These are phyloP conservation scores for Cucurbita argyrosperma DNA, from an alignment of 306 rosid genomes.

Conservation along the genomic window DNA sequence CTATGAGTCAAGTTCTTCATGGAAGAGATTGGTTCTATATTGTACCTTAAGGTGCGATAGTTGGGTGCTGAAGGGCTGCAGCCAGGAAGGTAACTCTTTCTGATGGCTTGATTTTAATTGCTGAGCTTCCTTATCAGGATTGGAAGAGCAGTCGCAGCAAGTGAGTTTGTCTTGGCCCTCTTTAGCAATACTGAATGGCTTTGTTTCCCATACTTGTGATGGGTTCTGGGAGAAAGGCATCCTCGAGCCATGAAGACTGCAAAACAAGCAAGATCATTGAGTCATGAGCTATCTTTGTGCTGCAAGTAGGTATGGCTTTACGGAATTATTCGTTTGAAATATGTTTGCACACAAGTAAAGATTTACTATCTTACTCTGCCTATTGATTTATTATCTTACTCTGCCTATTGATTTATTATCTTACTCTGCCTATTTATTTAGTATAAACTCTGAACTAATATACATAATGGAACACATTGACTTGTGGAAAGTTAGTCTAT, in stretches of 20 bases:
- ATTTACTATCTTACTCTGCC: neutral
- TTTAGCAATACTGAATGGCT: constrained; percentile 24
- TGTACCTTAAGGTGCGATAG: constrained; percentile 47
- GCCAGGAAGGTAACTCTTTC: constrained; percentile 76
- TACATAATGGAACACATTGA: neutral
- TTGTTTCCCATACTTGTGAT: constrained; percentile 29
- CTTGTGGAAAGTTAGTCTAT: neutral
- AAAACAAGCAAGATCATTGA: neutral
- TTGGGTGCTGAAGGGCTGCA: constrained; percentile 52
- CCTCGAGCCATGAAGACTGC: constrained; percentile 59
- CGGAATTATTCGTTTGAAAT: neutral
- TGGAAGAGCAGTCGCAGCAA: constrained; percentile 69
- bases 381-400: neutral
- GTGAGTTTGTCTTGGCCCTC: constrained; percentile 41
- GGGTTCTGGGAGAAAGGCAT: constrained; percentile 23
- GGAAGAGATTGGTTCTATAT: neutral
- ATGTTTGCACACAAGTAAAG: neutral
- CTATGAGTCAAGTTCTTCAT: neutral
- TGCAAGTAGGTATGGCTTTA: neutral
- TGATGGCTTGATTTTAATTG: constrained; percentile 46
- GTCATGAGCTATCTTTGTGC: neutral
- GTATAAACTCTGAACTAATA: neutral
- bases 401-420: neutral
- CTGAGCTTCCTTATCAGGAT: constrained; percentile 64
- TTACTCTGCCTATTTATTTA: neutral